These are phyloP conservation scores for Triadica sebifera DNA, from an alignment of 345 rosid species.

Conservation along the genomic window DNA sequence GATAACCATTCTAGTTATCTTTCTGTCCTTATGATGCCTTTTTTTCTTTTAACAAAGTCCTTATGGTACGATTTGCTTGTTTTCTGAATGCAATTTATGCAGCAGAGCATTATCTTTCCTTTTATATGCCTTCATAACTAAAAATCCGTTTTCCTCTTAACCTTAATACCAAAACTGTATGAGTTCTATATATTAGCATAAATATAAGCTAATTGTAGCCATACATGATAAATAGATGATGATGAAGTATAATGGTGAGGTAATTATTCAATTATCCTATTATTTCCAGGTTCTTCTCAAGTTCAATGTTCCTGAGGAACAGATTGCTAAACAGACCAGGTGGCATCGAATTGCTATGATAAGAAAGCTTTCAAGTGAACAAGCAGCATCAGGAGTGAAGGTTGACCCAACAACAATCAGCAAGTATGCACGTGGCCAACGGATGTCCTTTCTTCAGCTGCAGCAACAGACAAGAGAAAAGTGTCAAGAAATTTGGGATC, in stretches of 20 bases:
- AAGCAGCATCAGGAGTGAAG: slow-evolving; percentile 91
- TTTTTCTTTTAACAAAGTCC: too few relatives aligned
- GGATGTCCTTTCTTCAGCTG: slow-evolving; percentile 97
- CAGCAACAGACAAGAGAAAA: slow-evolving; percentile 99
- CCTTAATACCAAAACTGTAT: neutral
- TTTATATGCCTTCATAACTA: neutral
- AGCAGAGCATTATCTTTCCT: neutral
- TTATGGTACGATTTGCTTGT: neutral
- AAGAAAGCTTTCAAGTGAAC: slow-evolving; percentile 97
- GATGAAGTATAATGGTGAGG: neutral
- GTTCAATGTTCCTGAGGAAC: slow-evolving; percentile 88
- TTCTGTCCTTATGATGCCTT: neutral
- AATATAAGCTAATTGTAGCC: neutral
- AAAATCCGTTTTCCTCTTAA: neutral
- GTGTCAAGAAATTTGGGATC: slow-evolving; percentile 99
- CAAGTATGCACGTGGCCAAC: slow-evolving; percentile 97
- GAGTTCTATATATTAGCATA: neutral
- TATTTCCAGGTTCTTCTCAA: slow-evolving; percentile 78
- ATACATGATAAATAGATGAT: neutral
- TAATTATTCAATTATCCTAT: neutral
- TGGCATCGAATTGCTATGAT: slow-evolving; percentile 99
- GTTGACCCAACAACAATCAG: slow-evolving; percentile 93
- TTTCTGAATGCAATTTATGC: neutral
- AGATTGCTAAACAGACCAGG: slow-evolving; percentile 85
- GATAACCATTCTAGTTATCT: too few relatives aligned